Percentiles rank a stretch among this genome's conserved stretches.
These are phyloP conservation scores for Striga asiatica DNA, from an alignment of 257 asterid genomes.

Conservation along the genomic window DNA sequence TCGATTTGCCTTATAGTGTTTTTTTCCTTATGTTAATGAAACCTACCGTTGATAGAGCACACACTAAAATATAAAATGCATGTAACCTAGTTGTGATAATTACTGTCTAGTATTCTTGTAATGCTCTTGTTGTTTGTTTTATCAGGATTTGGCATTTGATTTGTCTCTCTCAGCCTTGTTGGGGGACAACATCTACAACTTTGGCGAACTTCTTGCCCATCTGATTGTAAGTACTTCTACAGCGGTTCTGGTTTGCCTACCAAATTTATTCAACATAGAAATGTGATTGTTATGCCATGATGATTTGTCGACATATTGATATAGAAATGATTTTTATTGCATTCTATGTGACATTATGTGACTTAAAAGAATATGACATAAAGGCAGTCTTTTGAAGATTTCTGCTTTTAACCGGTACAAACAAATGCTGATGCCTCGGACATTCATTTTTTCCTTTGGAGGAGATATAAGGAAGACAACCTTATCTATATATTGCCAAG, in stretches of 20 bases:
- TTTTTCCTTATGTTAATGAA: background rate
- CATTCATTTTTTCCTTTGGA: too few species aligned
- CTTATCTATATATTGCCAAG: background rate
- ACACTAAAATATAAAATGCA: background rate
- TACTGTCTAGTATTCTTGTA: background rate
- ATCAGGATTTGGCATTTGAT: conserved; percentile 90
- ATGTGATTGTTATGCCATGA: background rate
- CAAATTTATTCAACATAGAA: background rate
- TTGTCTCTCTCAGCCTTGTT: conserved; percentile 82
- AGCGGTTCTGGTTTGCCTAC: conserved; percentile 8
- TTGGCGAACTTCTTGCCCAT: conserved; percentile 92
- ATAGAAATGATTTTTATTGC: background rate
- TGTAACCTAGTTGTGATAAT: background rate
- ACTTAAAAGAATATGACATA: background rate
- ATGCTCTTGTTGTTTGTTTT: conserved; percentile 4
- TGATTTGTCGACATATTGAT: background rate
- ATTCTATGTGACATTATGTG: background rate
- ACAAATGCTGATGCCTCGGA: too few species aligned
- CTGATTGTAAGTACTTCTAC: conserved; percentile 62
- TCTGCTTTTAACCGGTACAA: too few species aligned
- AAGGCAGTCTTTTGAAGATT: conserved; percentile 1
- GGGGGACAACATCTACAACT: conserved; percentile 95
- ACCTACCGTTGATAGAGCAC: background rate
- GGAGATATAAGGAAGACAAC: too few species aligned
- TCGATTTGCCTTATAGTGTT: background rate